A percentile compares a stretch with the other conserved stretches of the same genome.
Conservation (phyloP, 306 rosid species). For the Carpinus viminea region DNA sequence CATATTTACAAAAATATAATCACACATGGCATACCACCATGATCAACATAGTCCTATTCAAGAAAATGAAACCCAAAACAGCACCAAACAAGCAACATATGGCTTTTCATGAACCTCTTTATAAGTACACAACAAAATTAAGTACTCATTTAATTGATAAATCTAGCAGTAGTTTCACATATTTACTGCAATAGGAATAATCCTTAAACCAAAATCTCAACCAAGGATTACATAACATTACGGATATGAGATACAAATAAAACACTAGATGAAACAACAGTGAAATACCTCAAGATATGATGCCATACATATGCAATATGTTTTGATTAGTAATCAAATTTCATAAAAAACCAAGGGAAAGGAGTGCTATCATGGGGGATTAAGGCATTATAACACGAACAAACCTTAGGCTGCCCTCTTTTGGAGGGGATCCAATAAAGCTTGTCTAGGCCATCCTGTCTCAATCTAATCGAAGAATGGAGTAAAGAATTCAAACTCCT, state of each 20-base stretch:
- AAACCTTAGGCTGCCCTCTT: no score
- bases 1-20: not conserved
- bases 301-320: not conserved
- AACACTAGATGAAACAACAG: not conserved
- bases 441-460: no score
- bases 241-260: not conserved
- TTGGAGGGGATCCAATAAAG: no score
- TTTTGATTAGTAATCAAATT: not conserved
- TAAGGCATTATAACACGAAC: no score
- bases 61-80: not conserved
- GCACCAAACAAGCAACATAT: not conserved
- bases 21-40: not conserved
- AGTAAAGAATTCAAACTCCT: no score
- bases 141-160: not conserved
- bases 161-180: not conserved
- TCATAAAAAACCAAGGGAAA: not conserved
- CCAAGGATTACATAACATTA: not conserved
- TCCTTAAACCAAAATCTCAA: not conserved
- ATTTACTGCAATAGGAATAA: not conserved
- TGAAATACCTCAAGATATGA: not conserved
- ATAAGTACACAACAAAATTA: not conserved
- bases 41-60: not conserved
- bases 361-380: no score
- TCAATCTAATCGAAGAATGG: no score
- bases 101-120: not conserved